phyloP scores from a whole-genome alignment of 129 eudicot genomes.

The Erigeron canadensis region DNA sequence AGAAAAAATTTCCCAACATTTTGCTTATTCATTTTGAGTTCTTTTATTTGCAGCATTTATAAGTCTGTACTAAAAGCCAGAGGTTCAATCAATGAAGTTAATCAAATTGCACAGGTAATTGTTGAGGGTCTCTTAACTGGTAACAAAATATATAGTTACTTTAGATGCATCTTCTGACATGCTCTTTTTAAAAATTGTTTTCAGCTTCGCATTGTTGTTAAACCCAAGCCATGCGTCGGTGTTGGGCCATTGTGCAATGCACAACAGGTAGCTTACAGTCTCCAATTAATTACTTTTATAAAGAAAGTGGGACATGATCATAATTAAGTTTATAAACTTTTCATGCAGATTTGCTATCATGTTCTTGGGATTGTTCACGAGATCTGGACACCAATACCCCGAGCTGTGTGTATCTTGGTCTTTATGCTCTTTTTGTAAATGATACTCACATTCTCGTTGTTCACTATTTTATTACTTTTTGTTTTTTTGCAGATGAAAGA shows the following conservation, averaged over 20 bases:
- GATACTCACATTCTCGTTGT: background rate
- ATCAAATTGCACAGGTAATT: conserved; percentile 90
- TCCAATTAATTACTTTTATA: conserved; percentile 6
- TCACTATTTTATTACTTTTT: conserved; percentile 21
- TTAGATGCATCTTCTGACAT: conserved; percentile 13
- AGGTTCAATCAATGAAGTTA: conserved; percentile 70
- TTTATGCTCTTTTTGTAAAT: conserved; percentile 3
- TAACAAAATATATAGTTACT: conserved; percentile 9
- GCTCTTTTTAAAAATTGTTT: conserved; percentile 21
- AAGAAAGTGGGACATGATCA: background rate
- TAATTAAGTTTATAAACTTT: background rate
- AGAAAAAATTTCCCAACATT: background rate
- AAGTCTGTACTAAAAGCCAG: conserved; percentile 71
- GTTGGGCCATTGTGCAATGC: conserved; percentile 82
- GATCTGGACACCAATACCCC: conserved; percentile 92
- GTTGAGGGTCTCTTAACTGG: background rate
- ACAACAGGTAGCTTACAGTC: conserved; percentile 62
- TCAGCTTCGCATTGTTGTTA: conserved; percentile 86
- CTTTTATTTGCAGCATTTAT: conserved; percentile 66
- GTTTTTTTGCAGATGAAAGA: conserved; percentile 91
- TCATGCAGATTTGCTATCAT: conserved; percentile 80
- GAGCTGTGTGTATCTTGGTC: conserved; percentile 58
- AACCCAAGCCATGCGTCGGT: conserved; percentile 82
- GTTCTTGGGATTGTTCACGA: conserved; percentile 93
- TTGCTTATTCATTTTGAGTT: conserved; percentile 16